These are phyloP conservation scores for Acanthamoeba lenticulata DNA, from an alignment of 208 protist genomes.

Conservation along the genomic window DNA sequence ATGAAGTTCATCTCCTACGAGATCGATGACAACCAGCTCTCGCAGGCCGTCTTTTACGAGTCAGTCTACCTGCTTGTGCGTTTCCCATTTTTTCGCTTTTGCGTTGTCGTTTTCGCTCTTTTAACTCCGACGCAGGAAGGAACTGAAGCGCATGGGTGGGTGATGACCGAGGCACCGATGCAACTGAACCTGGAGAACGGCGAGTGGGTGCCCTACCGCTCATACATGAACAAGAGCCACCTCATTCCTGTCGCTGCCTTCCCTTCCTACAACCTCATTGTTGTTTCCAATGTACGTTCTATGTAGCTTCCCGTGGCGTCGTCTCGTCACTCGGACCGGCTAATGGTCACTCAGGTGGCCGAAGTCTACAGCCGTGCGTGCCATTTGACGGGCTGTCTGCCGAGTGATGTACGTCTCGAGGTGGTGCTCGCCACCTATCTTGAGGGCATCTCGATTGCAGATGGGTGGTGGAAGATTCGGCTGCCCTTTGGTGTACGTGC, in stretches of 20 bases:
- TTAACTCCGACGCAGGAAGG: not conserved
- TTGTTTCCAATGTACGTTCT: not conserved
- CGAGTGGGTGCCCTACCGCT: constrained; percentile 33
- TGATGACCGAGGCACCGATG: constrained; percentile 15
- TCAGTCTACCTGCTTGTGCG: constrained; percentile 8
- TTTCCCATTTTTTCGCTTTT: not conserved
- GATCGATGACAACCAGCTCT: constrained; percentile 45
- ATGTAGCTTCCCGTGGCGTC: not conserved
- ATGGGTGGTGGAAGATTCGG: constrained; percentile 63
- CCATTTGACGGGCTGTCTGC: constrained; percentile 1
- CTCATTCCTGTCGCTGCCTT: constrained; percentile 22
- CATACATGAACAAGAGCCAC: constrained; percentile 50
- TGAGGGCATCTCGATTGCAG: not conserved
- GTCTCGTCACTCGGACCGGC: not conserved
- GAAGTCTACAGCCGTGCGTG: constrained; percentile 11
- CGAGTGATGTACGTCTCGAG: not conserved
- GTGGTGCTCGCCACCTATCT: constrained; percentile 40
- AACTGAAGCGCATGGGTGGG: not conserved
- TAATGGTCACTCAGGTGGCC: constrained; percentile 27
- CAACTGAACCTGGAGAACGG: not conserved
- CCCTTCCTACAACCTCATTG: constrained; percentile 30
- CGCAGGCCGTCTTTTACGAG: constrained; percentile 43
- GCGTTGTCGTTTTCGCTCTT: not conserved
- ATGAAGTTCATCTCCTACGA: constrained; percentile 30
- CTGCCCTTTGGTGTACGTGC: not conserved